Evolutionary conservation across 1,284 basidiomycete genomes (phyloP).

Genomic region (Ceratobasidium theobromae): DNA sequence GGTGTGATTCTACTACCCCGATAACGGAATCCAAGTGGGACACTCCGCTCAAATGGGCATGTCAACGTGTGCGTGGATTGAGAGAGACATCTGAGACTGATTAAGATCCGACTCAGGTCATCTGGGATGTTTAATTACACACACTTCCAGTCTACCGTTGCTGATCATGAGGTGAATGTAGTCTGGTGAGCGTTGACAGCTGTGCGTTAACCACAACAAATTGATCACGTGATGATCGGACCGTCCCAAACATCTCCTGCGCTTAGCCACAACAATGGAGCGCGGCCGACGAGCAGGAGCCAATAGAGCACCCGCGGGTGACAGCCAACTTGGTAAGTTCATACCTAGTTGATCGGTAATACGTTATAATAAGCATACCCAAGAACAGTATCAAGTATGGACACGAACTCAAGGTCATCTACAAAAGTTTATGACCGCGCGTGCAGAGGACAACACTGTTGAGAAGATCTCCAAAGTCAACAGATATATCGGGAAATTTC

Average conservation of each 20-base stretch:
- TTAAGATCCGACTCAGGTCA: too few species aligned
- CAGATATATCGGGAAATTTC: conserved; percentile 67
- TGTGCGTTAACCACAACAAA: too few species aligned
- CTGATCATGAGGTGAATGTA: too few species aligned
- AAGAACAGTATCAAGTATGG: conserved; percentile 26
- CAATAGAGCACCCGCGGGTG: conserved; percentile 52
- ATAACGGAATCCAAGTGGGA: too few species aligned
- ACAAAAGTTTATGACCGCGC: conserved; percentile 71
- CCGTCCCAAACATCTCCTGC: background rate
- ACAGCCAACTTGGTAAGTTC: conserved; percentile 56
- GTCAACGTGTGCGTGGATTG: too few species aligned
- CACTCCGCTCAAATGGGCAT: too few species aligned
- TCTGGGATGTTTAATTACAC: too few species aligned
- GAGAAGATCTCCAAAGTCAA: conserved; percentile 71
- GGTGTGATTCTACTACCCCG: too few species aligned
- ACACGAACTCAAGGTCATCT: conserved; percentile 34
- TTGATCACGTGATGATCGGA: background rate
- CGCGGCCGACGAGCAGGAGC: conserved; percentile 53
- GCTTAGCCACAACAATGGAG: conserved; percentile 47
- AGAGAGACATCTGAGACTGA: too few species aligned
- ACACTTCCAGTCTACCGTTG: too few species aligned
- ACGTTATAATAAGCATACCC: background rate
- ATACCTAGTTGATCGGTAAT: conserved; percentile 28
- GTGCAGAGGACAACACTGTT: conserved; percentile 49
- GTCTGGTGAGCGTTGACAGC: too few species aligned